Conservation (phyloP, 139 green algal genomes). For the Chlorella vulgaris region DNA sequence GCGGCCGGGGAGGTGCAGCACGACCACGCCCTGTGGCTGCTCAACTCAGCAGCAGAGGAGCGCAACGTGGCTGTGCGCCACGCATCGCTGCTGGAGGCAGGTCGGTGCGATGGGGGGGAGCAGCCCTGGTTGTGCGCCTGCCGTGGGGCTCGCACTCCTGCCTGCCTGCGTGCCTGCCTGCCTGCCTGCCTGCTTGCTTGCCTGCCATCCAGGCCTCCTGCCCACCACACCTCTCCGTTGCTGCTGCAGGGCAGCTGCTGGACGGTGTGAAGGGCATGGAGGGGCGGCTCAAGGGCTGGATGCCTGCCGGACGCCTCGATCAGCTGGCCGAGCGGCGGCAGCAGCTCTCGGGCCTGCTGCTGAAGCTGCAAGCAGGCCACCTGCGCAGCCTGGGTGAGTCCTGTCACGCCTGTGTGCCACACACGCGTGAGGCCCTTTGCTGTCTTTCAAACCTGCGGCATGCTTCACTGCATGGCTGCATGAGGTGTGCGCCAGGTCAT, state of each 20-base stretch:
- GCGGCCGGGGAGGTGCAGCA: slow-evolving; percentile 12
- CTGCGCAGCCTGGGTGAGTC: background rate
- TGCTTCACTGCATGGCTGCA: background rate
- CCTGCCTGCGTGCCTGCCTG: too few relatives aligned
- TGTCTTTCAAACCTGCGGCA: background rate
- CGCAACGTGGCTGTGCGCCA: slow-evolving; percentile 21
- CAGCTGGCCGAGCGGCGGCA: slow-evolving; percentile 6
- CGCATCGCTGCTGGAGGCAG: slow-evolving; percentile 15
- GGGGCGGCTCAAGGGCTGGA: background rate
- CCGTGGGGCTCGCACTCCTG: too few relatives aligned
- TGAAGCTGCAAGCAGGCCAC: slow-evolving; percentile 1
- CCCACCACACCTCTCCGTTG: too few relatives aligned
- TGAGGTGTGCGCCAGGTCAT: too few relatives aligned
- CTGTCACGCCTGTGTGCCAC: background rate
- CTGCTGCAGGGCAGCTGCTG: slow-evolving; percentile 27
- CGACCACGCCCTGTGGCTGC: slow-evolving; percentile 9
- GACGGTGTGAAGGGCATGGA: background rate
- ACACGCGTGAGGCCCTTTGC: background rate
- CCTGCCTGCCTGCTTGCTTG: too few relatives aligned
- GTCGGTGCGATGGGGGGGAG: too few relatives aligned
- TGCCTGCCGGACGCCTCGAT: slow-evolving; percentile 7
- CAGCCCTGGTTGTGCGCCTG: too few relatives aligned
- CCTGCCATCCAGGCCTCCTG: too few relatives aligned
- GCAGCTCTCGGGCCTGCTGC: slow-evolving; percentile 1
- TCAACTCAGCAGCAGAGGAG: background rate